A percentile compares a stretch with the other conserved stretches of the same genome.
phyloP scores from a whole-genome alignment of 2,329 filamentous ascomycete genomes.

The Fusarium sp. region DNA sequence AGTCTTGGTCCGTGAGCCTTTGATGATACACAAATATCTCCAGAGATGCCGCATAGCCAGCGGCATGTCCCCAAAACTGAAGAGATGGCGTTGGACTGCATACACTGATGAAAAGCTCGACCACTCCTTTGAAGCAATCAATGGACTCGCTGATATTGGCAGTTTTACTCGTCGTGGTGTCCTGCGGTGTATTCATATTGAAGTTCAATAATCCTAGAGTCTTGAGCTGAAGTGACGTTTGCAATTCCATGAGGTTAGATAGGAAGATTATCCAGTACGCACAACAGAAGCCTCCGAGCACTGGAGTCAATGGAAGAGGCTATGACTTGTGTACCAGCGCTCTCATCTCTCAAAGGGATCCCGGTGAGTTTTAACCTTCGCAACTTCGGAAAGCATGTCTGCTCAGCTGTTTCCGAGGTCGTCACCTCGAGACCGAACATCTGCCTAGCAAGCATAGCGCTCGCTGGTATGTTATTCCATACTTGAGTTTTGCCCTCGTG shows the following conservation, averaged over 20 bases:
- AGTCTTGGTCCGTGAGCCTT: too few species aligned
- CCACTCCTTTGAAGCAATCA: too few species aligned
- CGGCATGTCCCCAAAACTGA: too few species aligned
- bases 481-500: background rate
- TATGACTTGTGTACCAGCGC: accelerated
- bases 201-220: background rate
- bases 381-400: background rate
- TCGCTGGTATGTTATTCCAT: background rate
- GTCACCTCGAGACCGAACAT: background rate
- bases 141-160: too few species aligned
- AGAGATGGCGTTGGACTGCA: too few species aligned
- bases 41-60: too few species aligned
- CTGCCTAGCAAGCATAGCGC: background rate
- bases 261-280: background rate
- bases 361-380: background rate
- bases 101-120: too few species aligned
- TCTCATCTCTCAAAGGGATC: background rate
- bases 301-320: accelerated
- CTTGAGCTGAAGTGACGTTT: background rate
- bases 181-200: background rate
- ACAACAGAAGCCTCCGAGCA: background rate
- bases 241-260: accelerated
- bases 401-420: accelerated
- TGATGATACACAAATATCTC: too few species aligned
- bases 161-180: too few species aligned